These are phyloP conservation scores for Quercus dentata DNA, from an alignment of 306 rosid genomes.

Conservation along the genomic window DNA sequence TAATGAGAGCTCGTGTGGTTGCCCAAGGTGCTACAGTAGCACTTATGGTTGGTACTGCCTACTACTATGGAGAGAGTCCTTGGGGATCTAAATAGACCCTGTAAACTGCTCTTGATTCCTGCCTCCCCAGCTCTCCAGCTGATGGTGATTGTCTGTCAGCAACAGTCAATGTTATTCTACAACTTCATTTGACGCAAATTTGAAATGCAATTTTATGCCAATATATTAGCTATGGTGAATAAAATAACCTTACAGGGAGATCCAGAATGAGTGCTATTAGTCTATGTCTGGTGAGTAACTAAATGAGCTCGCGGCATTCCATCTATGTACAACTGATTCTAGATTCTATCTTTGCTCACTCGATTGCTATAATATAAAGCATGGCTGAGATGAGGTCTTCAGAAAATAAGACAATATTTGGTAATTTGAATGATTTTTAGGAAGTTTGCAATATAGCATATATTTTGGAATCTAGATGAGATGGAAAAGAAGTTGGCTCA, in stretches of 20 bases:
- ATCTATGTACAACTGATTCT: too few relatives aligned
- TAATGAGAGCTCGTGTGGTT: slow-evolving; percentile 95
- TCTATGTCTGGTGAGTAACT: background rate
- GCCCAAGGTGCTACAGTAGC: slow-evolving; percentile 90
- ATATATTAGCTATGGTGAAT: background rate
- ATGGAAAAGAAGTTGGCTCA: too few relatives aligned
- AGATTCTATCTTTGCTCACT: too few relatives aligned
- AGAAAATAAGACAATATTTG: too few relatives aligned
- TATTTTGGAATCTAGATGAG: too few relatives aligned
- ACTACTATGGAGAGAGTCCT: slow-evolving; percentile 78
- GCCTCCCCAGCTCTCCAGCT: background rate
- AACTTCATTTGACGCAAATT: background rate
- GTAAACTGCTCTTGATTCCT: slow-evolving; percentile 1
- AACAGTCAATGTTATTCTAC: background rate
- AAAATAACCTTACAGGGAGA: background rate
- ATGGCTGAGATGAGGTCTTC: too few relatives aligned
- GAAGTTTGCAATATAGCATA: too few relatives aligned
- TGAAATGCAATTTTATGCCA: slow-evolving; percentile 9
- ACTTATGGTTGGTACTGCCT: slow-evolving; percentile 88
- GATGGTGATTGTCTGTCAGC: slow-evolving; percentile 5
- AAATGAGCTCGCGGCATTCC: too few relatives aligned
- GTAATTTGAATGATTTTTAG: too few relatives aligned
- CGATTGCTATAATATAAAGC: too few relatives aligned
- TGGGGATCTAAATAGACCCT: slow-evolving; percentile 47
- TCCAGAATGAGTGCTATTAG: background rate